These are phyloP conservation scores for Melastoma malabathricum DNA, from an alignment of 345 rosid species.

Conservation along the genomic window DNA sequence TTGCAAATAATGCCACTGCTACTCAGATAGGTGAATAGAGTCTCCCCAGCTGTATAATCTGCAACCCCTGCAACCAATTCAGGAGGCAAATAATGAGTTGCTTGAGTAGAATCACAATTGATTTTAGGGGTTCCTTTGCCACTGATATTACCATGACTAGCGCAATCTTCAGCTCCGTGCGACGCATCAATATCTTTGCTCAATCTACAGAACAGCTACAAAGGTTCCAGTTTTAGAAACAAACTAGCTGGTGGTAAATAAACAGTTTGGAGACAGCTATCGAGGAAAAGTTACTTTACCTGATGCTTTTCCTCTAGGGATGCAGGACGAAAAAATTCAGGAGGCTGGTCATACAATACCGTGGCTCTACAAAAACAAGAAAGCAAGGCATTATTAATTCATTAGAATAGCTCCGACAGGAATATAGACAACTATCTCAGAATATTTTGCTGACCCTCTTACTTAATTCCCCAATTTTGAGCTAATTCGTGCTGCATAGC, in stretches of 20 bases:
- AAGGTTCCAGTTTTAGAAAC: slow-evolving; percentile 6
- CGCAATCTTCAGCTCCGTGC: slow-evolving; percentile 42
- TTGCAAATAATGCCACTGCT: slow-evolving; percentile 33
- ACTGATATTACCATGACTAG: slow-evolving; percentile 39
- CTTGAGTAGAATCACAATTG: neutral
- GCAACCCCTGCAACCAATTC: slow-evolving; percentile 10
- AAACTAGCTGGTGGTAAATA: slow-evolving; percentile 1
- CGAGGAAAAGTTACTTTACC: slow-evolving; percentile 30
- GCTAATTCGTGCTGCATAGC: slow-evolving; percentile 98
- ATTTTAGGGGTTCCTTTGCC: neutral
- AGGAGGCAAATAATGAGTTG: neutral
- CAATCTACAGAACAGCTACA: slow-evolving; percentile 77
- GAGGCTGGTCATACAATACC: slow-evolving; percentile 91
- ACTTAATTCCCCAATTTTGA: slow-evolving; percentile 95
- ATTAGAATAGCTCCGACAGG: neutral
- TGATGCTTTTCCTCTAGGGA: slow-evolving; percentile 64
- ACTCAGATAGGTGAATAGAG: slow-evolving; percentile 39
- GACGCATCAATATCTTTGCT: slow-evolving; percentile 38
- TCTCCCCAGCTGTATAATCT: slow-evolving; percentile 27
- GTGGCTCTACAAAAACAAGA: slow-evolving; percentile 37
- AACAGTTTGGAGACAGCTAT: neutral
- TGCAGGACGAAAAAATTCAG: slow-evolving; percentile 73
- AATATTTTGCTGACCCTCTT: slow-evolving; percentile 23
- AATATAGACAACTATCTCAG: slow-evolving; percentile 7
- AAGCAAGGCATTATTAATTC: slow-evolving; percentile 4